Evolutionary conservation across 495 filamentous ascomycete species (phyloP).

Genomic region (Aspergillus kassunensis): DNA sequence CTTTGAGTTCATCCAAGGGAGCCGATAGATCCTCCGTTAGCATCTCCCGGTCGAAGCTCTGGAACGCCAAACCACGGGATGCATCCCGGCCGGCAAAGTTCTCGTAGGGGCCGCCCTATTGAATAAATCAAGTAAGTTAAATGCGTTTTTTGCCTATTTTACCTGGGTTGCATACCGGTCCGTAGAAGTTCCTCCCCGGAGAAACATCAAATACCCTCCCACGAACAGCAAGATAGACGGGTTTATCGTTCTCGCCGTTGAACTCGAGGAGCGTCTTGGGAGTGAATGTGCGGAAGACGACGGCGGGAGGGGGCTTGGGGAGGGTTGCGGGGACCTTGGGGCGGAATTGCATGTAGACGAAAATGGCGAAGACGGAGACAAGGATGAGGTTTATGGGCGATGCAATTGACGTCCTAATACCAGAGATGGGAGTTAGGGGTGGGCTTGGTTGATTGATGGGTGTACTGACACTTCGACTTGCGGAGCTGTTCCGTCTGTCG

Average conservation of each 20-base stretch:
- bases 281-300: constrained; percentile 89
- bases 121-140: no score
- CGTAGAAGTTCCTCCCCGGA: constrained; percentile 84
- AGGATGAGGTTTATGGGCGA: constrained; percentile 80
- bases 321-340: constrained; percentile 57
- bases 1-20: constrained; percentile 77
- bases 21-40: constrained; percentile 86
- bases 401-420: constrained; percentile 53
- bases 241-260: constrained; percentile 70
- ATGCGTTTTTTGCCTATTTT: no score
- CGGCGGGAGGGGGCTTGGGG: constrained; percentile 63
- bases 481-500: constrained; percentile 19
- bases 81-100: constrained; percentile 96
- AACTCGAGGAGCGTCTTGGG: constrained; percentile 80
- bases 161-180: no score
- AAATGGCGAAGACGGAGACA: constrained; percentile 61
- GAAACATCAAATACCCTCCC: constrained; percentile 86
- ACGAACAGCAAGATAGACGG: constrained; percentile 81
- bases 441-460: background rate
- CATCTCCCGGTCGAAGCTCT: constrained; percentile 96
- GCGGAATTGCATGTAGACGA: constrained; percentile 65
- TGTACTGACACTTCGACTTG: constrained; percentile 30
- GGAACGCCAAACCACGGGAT: constrained; percentile 81
- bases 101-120: constrained; percentile 75
- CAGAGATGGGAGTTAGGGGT: background rate